Evolutionary conservation across 139 green algal species (phyloP).

Genomic region (Spirogloea muscicola): DNA sequence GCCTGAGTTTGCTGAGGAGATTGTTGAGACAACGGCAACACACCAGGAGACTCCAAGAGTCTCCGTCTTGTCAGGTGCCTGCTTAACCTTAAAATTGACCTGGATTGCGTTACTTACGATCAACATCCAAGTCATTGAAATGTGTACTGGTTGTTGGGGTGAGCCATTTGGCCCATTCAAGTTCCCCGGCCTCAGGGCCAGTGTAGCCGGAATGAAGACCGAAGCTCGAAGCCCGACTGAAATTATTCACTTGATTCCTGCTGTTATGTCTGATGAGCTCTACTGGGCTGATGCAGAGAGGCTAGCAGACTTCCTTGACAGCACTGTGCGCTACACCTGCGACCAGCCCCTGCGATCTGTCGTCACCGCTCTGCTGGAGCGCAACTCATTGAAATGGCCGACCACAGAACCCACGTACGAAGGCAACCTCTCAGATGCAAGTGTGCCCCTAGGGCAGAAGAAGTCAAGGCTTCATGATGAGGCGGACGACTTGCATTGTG

Average conservation of each 20-base stretch:
- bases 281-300: slow-evolving; percentile 1
- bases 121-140: no score
- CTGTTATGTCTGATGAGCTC: no score
- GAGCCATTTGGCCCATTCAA: not conserved
- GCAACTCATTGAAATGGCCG: not conserved
- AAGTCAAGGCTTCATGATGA: no score
- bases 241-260: no score
- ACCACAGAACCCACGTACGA: not conserved
- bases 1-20: no score
- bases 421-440: not conserved
- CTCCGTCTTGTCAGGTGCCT: no score
- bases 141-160: not conserved
- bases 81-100: no score
- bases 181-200: not conserved
- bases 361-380: not conserved
- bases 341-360: not conserved
- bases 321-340: slow-evolving; percentile 10
- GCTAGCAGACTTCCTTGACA: slow-evolving; percentile 14
- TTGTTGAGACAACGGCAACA: no score
- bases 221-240: not conserved
- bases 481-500: no score
- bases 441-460: no score
- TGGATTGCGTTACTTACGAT: no score
- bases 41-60: no score
- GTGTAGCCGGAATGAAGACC: not conserved